Evolutionary conservation across 75 land plant species (phyloP), one percentile per base, ranked within the genome.

Genomic region (Cryptomeria japonica): DNA sequence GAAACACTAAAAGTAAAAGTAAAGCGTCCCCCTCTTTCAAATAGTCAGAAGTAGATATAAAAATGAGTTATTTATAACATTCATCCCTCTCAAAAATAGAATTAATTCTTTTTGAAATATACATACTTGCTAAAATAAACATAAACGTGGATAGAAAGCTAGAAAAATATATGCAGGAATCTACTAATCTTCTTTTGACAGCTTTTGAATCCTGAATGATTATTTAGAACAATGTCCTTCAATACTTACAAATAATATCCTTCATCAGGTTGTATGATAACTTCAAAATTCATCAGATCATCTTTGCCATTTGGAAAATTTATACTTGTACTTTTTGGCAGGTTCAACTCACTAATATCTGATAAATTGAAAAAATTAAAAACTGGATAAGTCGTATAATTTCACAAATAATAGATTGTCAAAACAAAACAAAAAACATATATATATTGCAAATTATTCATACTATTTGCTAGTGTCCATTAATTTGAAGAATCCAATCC

Each of bases 311-410:
- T 93, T 5, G 94, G 94, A 78, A 93, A 93, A 56, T 80, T 84
- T 32, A 93, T 93, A 38, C 86, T 84, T 5, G 92, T 90, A n/a
- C 90, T 92, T 64, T 90, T 93, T 25, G 94, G 93, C 88, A 93
- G 68, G 77, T 93, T 93, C 46, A 93, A 87, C 92, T 93, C 94
- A 86, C 94, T 93, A 49, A 93, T 93, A 88, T 93, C 94, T 93
- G 89, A 68, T 87, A 58, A 87, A 28, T 77, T 80, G 28, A 51
- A 15, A 83, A 83, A 11, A 44, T 7, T 0, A 36, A 38, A 7
- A 41, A 25, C 25, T n/a, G 41, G n/a, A n/a, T 64, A 32, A 75
- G 12, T 32, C 34, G 77, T 75, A 75, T 32, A n/a, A 34, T 75
- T 34, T 75, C 77, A 34, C 13, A 2, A 75, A 34, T 25, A 34